Evolutionary conservation across 2,329 filamentous ascomycete species (phyloP), one percentile per base, ranked within the genome.

Genomic region (Colletotrichum spinosum): DNA sequence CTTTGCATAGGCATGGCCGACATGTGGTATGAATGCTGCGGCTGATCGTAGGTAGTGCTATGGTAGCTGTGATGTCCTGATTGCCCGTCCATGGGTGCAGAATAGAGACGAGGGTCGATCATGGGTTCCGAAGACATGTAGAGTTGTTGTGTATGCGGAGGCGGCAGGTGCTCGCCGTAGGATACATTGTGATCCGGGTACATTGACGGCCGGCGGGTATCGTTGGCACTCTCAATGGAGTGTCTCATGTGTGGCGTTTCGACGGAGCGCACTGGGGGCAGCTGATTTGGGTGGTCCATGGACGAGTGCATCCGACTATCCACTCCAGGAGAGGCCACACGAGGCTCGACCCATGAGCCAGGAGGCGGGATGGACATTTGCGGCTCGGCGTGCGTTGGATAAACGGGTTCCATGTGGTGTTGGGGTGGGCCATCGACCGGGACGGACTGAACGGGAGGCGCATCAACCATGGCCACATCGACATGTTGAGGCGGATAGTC

Each of bases 191-290:
- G 63, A 46, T 66, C 63, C 33, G 60, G 52, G 4, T 66, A 66
- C 58, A 62, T 63, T 4, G 63, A 63, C 34, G 62, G 63, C 15
- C 63, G 63, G 17, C 63, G 63, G 17, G 51, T 49, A n/a, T 66
- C 63, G 17, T 57, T 66, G 9, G 63, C 34, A 17, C 52, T 12
- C 39, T 65, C 60, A 15, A 67, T 59, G 5, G 64, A 64, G 38
- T 60, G 51, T 25, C 67, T 55, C 49, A 68, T 62, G 35, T 67
- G 52, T 6, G 58, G 59, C 45, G 66, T 68, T 41, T 68, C 66
- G 12, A 68, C 58, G 8, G 67, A 60, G 3, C 67, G 67, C 42
- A 56, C 67, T 1, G 67, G 67, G 38, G 60, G 55, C 3, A 66
- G n/a, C 53, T 66, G 60, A 13, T 54, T 64, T 10, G 44, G 49